phyloP scores from a whole-genome alignment of 768 basidiomycete genomes.

The Chalciporus chontae region DNA sequence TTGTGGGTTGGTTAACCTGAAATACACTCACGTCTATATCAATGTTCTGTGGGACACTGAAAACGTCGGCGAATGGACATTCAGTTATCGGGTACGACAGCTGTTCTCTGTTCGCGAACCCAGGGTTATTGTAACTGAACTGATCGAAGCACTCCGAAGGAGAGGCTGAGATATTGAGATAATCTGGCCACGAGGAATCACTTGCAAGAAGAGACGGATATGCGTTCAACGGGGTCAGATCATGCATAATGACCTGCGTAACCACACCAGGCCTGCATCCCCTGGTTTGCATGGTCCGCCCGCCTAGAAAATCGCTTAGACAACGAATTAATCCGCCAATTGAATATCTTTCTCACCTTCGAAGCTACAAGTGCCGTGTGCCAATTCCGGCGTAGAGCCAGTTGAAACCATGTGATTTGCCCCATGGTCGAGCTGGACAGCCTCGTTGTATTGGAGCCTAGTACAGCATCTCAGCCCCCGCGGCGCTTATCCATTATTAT shows the following conservation, averaged over 20 bases:
- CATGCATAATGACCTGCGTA: neutral
- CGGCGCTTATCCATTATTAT: too few relatives aligned
- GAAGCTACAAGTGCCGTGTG: neutral
- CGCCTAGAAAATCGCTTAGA: neutral
- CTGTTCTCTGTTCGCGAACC: neutral
- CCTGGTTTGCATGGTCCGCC: neutral
- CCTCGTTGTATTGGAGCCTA: too few relatives aligned
- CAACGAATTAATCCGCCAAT: neutral
- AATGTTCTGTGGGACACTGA: neutral
- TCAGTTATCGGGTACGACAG: neutral
- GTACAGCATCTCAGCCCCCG: too few relatives aligned
- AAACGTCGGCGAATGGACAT: neutral
- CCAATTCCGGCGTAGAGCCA: neutral
- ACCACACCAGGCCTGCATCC: neutral
- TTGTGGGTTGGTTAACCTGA: too few relatives aligned
- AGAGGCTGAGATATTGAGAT: neutral
- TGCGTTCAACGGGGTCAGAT: neutral
- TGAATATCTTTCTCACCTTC: neutral
- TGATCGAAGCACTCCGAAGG: neutral
- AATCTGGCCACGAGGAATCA: too few relatives aligned
- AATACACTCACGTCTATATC: neutral
- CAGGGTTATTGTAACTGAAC: neutral
- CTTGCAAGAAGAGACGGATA: too few relatives aligned
- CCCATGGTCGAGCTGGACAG: neutral
- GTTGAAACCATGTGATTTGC: neutral